Base-by-base conservation (phyloP, 768 basidiomycete genomes). In the Naematelia aurantialba region DNA sequence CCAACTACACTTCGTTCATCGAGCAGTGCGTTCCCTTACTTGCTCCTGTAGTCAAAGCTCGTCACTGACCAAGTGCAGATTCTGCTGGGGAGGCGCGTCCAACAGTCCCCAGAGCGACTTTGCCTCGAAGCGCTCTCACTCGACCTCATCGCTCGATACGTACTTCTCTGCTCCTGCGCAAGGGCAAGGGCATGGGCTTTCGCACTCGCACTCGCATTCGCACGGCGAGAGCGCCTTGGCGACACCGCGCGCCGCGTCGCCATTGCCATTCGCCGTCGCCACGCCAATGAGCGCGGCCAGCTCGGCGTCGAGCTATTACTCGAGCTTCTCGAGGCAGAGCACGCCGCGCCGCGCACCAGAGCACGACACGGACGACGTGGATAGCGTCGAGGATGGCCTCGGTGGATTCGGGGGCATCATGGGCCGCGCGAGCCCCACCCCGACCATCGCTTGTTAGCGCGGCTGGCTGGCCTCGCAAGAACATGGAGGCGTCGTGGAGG, bases 81-180 rank as follows among this genome's bases (percentile, higher is more conserved):
- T 74, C 62, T 76, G 75, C 59, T 76, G 75, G 75, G 75, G 66
- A 21, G 75, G 75, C 13, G 58, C 61, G 12, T 12, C 24, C 45
- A 22, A 22, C 27, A n/a, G 34, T 39, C 8, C 17, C 8, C 55
- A 27, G 26, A 39, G 47, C 30, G 50, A 44, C 4, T 34, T 52
- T 3, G 56, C 60, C n/a, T 45, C 50, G 21, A 55, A 61, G 27
- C 57, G 68, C 46, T 58, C 58, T 12, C 68, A 69, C 48, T 72
- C 70, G 17, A 55, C 70, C 25, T 64, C 65, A 19, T 59, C 60
- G 10, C 61, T 67, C 31, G 66, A 67, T 24, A 46, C 58, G 31
- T 67, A 67, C 56, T 67, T 67, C 30, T 52, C 17, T 5, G 5
- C 56, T 27, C 39, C 58, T 24, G 29, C 27, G 19, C 27, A 31